These are phyloP conservation scores for Termitomyces sp. DNA, from an alignment of 768 basidiomycete genomes.

Conservation along the genomic window DNA sequence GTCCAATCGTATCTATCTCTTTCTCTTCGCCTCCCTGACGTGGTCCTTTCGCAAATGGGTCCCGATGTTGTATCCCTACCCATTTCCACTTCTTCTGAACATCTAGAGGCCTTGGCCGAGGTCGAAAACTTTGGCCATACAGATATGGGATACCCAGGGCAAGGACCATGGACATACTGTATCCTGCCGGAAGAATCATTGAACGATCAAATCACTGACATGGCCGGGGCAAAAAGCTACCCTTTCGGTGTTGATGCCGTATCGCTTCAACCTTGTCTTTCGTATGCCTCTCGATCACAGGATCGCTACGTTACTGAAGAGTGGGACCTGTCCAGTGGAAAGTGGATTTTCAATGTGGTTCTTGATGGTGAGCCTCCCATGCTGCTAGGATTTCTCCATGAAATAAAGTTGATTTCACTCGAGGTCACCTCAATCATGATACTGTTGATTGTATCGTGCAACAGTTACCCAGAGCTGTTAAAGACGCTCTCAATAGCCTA, in stretches of 20 bases:
- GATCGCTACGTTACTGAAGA: constrained; percentile 29
- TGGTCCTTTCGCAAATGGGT: not conserved
- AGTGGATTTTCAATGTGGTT: constrained; percentile 28
- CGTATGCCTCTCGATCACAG: constrained; percentile 19
- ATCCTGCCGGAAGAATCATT: constrained; percentile 35
- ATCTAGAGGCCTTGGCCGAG: constrained; percentile 45
- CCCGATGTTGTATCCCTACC: constrained; percentile 30
- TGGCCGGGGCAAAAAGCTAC: constrained; percentile 25
- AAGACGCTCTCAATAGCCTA: not conserved
- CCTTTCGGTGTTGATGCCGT: constrained; percentile 18
- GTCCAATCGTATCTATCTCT: not conserved
- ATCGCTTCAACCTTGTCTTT: constrained; percentile 29
- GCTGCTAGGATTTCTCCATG: not conserved
- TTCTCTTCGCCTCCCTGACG: not conserved
- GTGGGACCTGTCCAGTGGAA: constrained; percentile 24
- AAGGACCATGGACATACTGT: constrained; percentile 50
- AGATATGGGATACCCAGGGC: constrained; percentile 48
- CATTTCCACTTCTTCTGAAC: constrained; percentile 40
- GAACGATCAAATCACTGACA: constrained; percentile 30
- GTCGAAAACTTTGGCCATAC: constrained; percentile 48
- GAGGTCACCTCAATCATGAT: constrained; percentile 12
- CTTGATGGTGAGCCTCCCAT: constrained; percentile 25
- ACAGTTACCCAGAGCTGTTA: constrained; percentile 4
- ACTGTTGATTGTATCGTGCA: constrained; percentile 10
- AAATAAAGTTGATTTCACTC: not conserved